Percentiles rank a stretch among this genome's conserved stretches.
Evolutionary conservation across 2,329 filamentous ascomycete species (phyloP).

Genomic region (Penicillium janthinellum): DNA sequence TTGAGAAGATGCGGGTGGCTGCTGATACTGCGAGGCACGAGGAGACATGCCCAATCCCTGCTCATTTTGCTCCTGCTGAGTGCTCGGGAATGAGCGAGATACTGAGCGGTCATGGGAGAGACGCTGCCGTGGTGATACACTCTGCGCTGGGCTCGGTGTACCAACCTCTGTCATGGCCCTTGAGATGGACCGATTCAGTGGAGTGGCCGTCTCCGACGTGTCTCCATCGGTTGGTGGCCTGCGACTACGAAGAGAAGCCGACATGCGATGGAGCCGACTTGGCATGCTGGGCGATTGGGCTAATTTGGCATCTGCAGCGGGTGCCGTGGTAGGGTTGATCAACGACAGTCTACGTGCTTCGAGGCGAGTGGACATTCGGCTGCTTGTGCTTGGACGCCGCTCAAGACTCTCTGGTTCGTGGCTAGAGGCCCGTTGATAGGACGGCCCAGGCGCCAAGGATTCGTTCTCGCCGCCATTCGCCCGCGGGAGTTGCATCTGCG

Average conservation of each 20-base stretch:
- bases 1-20: slow-evolving; percentile 23
- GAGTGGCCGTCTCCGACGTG: slow-evolving; percentile 31
- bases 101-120: slow-evolving; percentile 32
- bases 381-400: slow-evolving; percentile 30
- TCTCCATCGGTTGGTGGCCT: slow-evolving; percentile 43
- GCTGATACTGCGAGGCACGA: slow-evolving; percentile 27
- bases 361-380: slow-evolving; percentile 34
- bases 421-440: slow-evolving; percentile 41
- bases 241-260: slow-evolving; percentile 42
- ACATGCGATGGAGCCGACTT: slow-evolving; percentile 44
- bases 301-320: slow-evolving; percentile 21
- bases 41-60: slow-evolving; percentile 25
- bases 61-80: slow-evolving; percentile 31
- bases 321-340: slow-evolving; percentile 29
- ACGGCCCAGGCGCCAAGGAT: slow-evolving; percentile 29
- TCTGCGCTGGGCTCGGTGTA: slow-evolving; percentile 31
- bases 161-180: slow-evolving; percentile 47
- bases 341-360: slow-evolving; percentile 46
- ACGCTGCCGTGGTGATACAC: slow-evolving; percentile 38
- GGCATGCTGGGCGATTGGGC: slow-evolving; percentile 22
- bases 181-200: slow-evolving; percentile 41
- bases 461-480: slow-evolving; percentile 31
- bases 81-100: slow-evolving; percentile 28
- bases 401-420: slow-evolving; percentile 41
- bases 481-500: slow-evolving; percentile 21